A percentile compares a stretch with the other conserved stretches of the same genome.
Evolutionary conservation across 192 early-diverging fungal species (phyloP).

Genomic region (Coemansia sp.): DNA sequence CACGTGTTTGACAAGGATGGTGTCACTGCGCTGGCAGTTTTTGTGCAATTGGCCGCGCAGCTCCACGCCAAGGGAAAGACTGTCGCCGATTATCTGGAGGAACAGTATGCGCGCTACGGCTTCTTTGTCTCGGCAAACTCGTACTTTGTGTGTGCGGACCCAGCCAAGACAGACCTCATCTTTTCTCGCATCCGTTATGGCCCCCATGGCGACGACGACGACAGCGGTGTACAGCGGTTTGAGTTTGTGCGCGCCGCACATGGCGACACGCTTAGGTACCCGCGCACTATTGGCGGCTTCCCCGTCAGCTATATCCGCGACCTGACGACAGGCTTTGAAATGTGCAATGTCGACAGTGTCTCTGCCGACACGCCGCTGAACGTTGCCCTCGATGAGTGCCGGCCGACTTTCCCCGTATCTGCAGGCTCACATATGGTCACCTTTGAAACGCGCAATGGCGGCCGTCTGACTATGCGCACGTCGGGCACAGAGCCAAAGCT

Average conservation of each 20-base stretch:
- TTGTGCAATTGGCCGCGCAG: conserved; percentile 71
- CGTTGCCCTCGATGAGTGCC: conserved; percentile 26
- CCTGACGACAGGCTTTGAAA: conserved; percentile 86
- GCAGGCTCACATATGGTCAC: conserved; percentile 87
- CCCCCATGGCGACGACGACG: conserved; percentile 54
- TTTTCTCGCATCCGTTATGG: conserved; percentile 85
- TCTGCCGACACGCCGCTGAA: background rate
- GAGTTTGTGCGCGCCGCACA: conserved; percentile 6
- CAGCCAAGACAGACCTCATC: conserved; percentile 63
- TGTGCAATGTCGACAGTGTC: conserved; percentile 47
- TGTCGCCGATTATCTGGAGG: conserved; percentile 68
- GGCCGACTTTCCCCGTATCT: conserved; percentile 72
- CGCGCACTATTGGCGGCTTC: conserved; percentile 63
- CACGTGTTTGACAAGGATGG: conserved; percentile 92
- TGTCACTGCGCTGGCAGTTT: conserved; percentile 73
- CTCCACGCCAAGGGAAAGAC: conserved; percentile 63
- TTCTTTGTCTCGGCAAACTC: conserved; percentile 82
- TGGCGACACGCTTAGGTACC: conserved; percentile 63
- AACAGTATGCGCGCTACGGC: conserved; percentile 72
- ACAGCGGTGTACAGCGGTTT: conserved; percentile 14
- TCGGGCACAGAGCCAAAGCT: conserved; percentile 91
- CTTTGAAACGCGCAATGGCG: conserved; percentile 69
- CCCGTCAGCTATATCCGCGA: conserved; percentile 76
- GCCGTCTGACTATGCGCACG: conserved; percentile 65
- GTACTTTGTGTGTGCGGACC: conserved; percentile 84